Conservation (phyloP, 2,329 filamentous ascomycete genomes). For the Fusarium ambrosium region DNA sequence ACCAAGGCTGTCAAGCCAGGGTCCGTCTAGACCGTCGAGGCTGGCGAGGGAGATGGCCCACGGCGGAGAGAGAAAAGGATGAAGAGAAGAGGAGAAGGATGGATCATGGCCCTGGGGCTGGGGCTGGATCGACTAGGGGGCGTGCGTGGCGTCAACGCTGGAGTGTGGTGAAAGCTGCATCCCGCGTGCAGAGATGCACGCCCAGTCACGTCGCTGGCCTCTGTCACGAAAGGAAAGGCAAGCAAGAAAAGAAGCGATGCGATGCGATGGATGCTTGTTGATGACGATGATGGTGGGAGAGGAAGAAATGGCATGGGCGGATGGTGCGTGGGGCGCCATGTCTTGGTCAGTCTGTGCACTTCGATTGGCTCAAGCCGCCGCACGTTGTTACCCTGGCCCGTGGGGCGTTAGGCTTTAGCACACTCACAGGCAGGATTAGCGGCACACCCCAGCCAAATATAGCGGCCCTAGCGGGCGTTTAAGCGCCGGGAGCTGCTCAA, state of each 20-base stretch:
- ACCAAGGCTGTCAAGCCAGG: constrained; percentile 3
- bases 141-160: constrained; percentile 34
- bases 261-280: constrained; percentile 28
- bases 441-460: constrained; percentile 48
- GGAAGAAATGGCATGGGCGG: constrained; percentile 8
- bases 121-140: neutral
- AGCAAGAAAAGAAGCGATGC: constrained; percentile 9
- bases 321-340: constrained; percentile 33
- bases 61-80: constrained; percentile 2
- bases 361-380: constrained; percentile 34
- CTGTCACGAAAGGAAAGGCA: constrained; percentile 36
- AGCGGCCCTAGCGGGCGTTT: constrained; percentile 44
- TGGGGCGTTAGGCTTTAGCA: constrained; percentile 38
- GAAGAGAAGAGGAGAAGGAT: constrained; percentile 13
- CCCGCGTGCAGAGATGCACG: constrained; percentile 38
- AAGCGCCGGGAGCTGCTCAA: constrained; percentile 46
- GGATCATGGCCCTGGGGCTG: neutral
- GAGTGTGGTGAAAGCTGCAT: constrained; percentile 29
- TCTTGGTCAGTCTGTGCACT: constrained; percentile 32
- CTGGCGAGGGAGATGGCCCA: constrained; percentile 9
- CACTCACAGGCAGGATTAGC: constrained; percentile 31
- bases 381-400: constrained; percentile 35
- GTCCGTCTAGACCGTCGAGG: constrained; percentile 5
- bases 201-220: constrained; percentile 39
- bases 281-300: constrained; percentile 33